Evolutionary conservation across 495 filamentous ascomycete genomes (phyloP).

Genomic region (Filosporella fistucella): DNA sequence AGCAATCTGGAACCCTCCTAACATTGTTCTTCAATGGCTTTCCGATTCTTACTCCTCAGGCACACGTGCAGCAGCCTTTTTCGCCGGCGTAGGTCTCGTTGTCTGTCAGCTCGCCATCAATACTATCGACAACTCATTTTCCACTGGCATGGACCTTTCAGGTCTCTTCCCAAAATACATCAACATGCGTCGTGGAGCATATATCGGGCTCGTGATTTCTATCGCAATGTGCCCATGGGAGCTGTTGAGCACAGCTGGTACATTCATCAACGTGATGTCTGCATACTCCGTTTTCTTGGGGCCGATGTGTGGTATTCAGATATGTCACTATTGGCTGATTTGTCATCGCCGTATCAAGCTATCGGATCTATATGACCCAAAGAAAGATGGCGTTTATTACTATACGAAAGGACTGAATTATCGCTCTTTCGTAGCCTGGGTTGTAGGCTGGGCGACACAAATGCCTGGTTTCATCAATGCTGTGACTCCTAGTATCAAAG

Average conservation of each 20-base stretch:
- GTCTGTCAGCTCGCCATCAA: constrained; percentile 25
- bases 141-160: constrained; percentile 7
- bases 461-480: too few species aligned
- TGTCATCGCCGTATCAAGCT: constrained; percentile 27
- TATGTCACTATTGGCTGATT: constrained; percentile 29
- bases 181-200: background rate
- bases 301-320: background rate
- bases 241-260: background rate
- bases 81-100: constrained; percentile 24
- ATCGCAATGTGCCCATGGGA: background rate
- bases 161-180: constrained; percentile 1
- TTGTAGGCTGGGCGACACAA: constrained; percentile 27
- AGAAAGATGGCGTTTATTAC: constrained; percentile 25
- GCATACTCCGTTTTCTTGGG: background rate
- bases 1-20: background rate
- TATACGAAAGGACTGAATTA: constrained; percentile 34
- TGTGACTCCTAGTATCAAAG: too few species aligned
- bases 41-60: too few species aligned
- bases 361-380: constrained; percentile 27
- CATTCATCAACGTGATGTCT: background rate
- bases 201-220: background rate
- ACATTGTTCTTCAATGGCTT: too few species aligned
- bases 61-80: constrained; percentile 28
- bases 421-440: constrained; percentile 29
- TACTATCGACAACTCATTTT: constrained; percentile 30